Conservation (phyloP, 257 asterid genomes). For the Nicotiana otophora region DNA sequence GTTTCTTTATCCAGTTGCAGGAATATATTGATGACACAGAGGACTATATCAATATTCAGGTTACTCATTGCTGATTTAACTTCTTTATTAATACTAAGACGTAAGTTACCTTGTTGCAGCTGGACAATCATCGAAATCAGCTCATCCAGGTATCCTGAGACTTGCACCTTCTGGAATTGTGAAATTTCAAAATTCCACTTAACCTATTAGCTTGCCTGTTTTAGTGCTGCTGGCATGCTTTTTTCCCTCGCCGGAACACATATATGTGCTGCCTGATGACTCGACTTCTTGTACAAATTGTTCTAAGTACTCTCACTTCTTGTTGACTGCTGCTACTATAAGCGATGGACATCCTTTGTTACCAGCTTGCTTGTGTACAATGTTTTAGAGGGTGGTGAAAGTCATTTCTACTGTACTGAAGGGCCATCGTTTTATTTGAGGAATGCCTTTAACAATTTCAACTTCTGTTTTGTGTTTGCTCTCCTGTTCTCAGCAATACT, state of each 20-base stretch:
- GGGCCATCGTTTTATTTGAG: slow-evolving; percentile 74
- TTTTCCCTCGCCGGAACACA: neutral
- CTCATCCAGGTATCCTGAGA: no score
- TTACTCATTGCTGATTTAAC: no score
- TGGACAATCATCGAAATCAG: no score
- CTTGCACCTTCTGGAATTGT: no score
- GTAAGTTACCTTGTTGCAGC: no score
- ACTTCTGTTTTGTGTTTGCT: slow-evolving; percentile 83
- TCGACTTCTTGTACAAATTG: slow-evolving; percentile 14
- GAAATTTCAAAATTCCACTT: neutral
- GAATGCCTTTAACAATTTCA: slow-evolving; percentile 92
- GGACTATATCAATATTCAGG: no score
- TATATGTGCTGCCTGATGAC: slow-evolving; percentile 12
- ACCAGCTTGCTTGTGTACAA: slow-evolving; percentile 77
- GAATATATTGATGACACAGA: no score
- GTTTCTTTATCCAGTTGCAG: no score
- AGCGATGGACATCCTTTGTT: slow-evolving; percentile 87
- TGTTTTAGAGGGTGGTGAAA: slow-evolving; percentile 95
- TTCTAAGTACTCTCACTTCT: slow-evolving; percentile 61
- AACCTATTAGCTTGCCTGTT: neutral
- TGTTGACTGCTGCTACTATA: slow-evolving; percentile 76
- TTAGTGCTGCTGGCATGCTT: neutral
- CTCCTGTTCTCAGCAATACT: slow-evolving; percentile 61
- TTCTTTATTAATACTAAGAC: no score
- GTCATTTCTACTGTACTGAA: slow-evolving; percentile 90